Conservation (phyloP, 2,329 filamentous ascomycete genomes). For the Fusarium pininemorale region DNA sequence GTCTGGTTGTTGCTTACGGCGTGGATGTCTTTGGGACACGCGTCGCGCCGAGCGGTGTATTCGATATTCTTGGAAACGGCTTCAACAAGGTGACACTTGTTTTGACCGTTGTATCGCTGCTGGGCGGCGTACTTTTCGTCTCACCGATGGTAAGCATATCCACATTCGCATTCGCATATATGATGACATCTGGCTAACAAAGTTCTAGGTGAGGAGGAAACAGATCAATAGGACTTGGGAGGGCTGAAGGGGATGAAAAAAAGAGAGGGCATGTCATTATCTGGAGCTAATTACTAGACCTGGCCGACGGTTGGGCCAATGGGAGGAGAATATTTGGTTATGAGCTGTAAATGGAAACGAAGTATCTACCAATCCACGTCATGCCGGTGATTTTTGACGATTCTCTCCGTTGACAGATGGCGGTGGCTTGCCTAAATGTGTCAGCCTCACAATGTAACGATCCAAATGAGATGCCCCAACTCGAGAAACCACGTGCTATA, state of each 20-base stretch:
- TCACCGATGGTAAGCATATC: slow-evolving; percentile 81
- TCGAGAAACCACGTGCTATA: slow-evolving; percentile 3
- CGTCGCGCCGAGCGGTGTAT: slow-evolving; percentile 85
- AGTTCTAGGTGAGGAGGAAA: slow-evolving; percentile 65
- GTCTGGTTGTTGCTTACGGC: slow-evolving; percentile 87
- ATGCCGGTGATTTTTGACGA: neutral
- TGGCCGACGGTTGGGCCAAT: slow-evolving; percentile 14
- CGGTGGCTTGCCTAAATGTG: slow-evolving; percentile 12
- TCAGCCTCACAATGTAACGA: slow-evolving; percentile 27
- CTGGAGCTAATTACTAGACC: slow-evolving; percentile 29
- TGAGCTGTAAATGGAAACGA: slow-evolving; percentile 40
- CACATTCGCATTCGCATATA: neutral
- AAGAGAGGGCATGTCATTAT: slow-evolving; percentile 28
- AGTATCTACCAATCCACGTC: neutral
- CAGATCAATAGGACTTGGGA: slow-evolving; percentile 74
- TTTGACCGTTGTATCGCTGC: slow-evolving; percentile 82
- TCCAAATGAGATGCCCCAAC: neutral
- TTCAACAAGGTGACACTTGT: slow-evolving; percentile 92
- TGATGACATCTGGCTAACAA: slow-evolving; percentile 45
- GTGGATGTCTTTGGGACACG: slow-evolving; percentile 88
- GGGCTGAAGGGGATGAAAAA: slow-evolving; percentile 42
- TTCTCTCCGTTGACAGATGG: neutral
- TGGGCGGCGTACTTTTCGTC: slow-evolving; percentile 78
- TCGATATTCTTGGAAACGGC: slow-evolving; percentile 91
- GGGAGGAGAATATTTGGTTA: slow-evolving; percentile 9